Percentiles rank a stretch among this genome's conserved stretches.
Conservation (phyloP, 2,329 filamentous ascomycete genomes). For the Cadophora sp. region DNA sequence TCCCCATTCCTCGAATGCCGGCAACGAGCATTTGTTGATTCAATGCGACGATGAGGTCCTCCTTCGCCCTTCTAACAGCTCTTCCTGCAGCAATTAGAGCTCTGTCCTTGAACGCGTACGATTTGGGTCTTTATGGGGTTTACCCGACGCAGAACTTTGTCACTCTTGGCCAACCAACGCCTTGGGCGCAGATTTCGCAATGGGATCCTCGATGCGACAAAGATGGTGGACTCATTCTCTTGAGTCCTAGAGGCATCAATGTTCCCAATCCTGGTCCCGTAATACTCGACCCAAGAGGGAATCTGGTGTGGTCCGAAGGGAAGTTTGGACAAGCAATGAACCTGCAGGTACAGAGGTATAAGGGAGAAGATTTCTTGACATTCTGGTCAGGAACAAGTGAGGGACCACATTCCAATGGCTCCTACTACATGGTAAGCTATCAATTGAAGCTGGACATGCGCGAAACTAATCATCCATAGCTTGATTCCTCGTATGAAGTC, state of each 20-base stretch:
- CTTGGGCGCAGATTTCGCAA: constrained; percentile 20
- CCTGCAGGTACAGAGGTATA: constrained; percentile 47
- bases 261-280: constrained; percentile 28
- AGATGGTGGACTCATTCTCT: constrained; percentile 23
- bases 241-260: constrained; percentile 26
- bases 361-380: constrained; percentile 52
- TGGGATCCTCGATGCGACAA: constrained; percentile 28
- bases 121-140: constrained; percentile 26
- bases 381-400: constrained; percentile 55
- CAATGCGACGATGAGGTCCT: constrained; percentile 5
- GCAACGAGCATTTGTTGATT: constrained; percentile 8
- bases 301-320: constrained; percentile 31
- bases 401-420: constrained; percentile 46
- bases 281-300: constrained; percentile 28
- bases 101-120: constrained; percentile 23
- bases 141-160: constrained; percentile 28
- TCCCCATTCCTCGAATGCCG: neutral
- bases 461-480: constrained; percentile 3
- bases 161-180: constrained; percentile 20
- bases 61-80: constrained; percentile 10
- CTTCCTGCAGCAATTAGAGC: constrained; percentile 20
- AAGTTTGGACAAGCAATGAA: constrained; percentile 32
- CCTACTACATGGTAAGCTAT: constrained; percentile 22
- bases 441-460: neutral
- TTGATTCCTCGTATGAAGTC: constrained; percentile 23